Conservation (phyloP, 2,329 filamentous ascomycete species). For the Pseudogymnoascus sp. region DNA sequence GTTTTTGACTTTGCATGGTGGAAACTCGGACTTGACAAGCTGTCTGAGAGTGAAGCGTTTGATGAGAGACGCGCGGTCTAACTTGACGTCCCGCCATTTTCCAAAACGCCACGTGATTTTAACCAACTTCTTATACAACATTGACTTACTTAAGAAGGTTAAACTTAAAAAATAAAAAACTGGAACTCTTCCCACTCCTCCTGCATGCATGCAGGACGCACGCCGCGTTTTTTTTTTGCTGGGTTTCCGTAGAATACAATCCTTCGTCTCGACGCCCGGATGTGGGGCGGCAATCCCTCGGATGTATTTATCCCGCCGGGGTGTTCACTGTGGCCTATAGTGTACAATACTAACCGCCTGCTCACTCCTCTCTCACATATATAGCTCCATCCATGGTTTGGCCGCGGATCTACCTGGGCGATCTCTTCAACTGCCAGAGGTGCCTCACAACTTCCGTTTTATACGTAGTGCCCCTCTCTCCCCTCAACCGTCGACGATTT, state of each 20-base stretch:
- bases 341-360: not conserved
- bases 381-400: not conserved
- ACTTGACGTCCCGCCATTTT: not conserved
- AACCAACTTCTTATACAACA: not conserved
- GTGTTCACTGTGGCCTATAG: not conserved
- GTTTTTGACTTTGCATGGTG: not conserved
- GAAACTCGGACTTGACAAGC: not conserved
- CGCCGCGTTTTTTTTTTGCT: not conserved
- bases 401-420: not conserved
- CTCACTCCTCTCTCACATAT: not conserved
- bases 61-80: not conserved
- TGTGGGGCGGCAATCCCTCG: not conserved
- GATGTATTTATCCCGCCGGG: not conserved
- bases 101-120: not conserved
- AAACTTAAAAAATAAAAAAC: not conserved
- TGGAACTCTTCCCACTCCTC: too few species aligned
- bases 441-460: too few species aligned
- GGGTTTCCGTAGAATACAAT: not conserved
- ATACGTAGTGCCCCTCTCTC: not conserved
- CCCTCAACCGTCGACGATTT: not conserved
- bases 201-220: not conserved
- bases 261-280: not conserved
- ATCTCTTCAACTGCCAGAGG: not conserved
- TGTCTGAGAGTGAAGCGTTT: not conserved
- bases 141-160: not conserved